Conservation (phyloP, 164 flowering plant species). For the Litsea cubeba region DNA sequence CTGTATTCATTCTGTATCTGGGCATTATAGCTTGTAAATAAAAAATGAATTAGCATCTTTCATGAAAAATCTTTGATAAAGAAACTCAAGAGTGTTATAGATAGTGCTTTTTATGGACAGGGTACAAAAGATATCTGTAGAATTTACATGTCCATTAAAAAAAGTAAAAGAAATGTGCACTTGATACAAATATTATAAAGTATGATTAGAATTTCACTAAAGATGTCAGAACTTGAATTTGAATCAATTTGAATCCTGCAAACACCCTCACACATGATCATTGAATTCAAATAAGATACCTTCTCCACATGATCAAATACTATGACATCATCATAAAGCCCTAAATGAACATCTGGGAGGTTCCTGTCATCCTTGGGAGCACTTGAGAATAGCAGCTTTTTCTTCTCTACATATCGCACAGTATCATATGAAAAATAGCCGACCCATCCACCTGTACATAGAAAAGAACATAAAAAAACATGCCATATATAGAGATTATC, state of each 20-base stretch:
- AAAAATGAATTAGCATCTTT: too few species aligned
- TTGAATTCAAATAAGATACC: conserved; percentile 35
- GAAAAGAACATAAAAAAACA: not conserved
- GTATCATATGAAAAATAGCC: conserved; percentile 96
- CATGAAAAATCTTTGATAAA: too few species aligned
- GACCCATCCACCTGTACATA: conserved; percentile 88
- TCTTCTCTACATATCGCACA: conserved; percentile 84
- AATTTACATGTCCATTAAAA: too few species aligned
- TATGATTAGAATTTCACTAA: too few species aligned
- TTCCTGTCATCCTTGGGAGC: conserved; percentile 88
- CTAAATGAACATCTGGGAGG: conserved; percentile 86
- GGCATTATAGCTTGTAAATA: too few species aligned
- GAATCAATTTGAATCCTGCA: not conserved
- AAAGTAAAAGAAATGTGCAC: too few species aligned
- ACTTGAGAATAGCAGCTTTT: conserved; percentile 72
- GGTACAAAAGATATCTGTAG: too few species aligned
- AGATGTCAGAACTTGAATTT: not conserved
- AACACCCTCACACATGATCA: not conserved
- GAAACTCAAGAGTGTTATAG: too few species aligned
- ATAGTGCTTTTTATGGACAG: too few species aligned
- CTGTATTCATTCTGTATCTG: too few species aligned
- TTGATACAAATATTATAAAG: too few species aligned
- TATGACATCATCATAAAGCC: conserved; percentile 83
- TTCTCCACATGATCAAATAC: conserved; percentile 96
- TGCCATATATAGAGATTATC: not conserved